Evolutionary conservation across 1,284 basidiomycete genomes (phyloP).

Genomic region (Trametes versicolor): DNA sequence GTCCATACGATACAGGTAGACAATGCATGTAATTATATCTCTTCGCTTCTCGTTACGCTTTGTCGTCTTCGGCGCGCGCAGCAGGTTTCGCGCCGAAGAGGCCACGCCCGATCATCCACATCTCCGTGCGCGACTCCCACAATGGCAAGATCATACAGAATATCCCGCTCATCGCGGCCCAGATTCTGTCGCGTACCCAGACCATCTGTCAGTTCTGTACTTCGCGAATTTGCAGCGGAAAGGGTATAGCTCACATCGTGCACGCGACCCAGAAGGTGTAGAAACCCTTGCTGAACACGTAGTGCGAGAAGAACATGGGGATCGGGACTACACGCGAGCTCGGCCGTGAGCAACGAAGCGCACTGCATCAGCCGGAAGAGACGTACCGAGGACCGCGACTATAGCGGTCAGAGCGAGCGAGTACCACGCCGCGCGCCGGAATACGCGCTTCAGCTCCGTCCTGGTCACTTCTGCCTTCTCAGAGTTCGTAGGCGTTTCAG

Average conservation of each 20-base stretch:
- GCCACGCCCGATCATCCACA: slow-evolving; percentile 44
- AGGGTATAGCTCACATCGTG: slow-evolving; percentile 48
- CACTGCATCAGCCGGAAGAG: neutral
- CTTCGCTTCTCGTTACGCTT: too few relatives aligned
- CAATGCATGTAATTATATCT: too few relatives aligned
- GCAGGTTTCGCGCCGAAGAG: neutral
- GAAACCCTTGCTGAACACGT: slow-evolving; percentile 58
- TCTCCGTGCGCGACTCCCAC: slow-evolving; percentile 56
- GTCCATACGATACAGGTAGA: too few relatives aligned
- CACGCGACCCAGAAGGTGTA: slow-evolving; percentile 62
- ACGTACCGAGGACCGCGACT: slow-evolving; percentile 53
- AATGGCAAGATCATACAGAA: slow-evolving; percentile 59
- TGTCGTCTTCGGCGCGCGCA: too few relatives aligned
- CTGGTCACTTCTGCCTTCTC: slow-evolving; percentile 18
- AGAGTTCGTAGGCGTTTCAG: neutral
- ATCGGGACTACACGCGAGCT: slow-evolving; percentile 50
- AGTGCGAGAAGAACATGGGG: slow-evolving; percentile 62
- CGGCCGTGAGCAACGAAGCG: slow-evolving; percentile 6
- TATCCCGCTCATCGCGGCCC: slow-evolving; percentile 55
- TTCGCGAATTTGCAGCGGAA: neutral
- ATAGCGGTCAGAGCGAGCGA: slow-evolving; percentile 51
- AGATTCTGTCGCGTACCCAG: slow-evolving; percentile 46
- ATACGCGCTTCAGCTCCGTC: slow-evolving; percentile 47
- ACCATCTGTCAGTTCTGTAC: neutral
- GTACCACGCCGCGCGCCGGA: slow-evolving; percentile 52